Evolutionary conservation across 192 early-diverging fungal genomes (phyloP), one percentile per base, ranked within the genome.

Genomic region (Glomus cerebriforme): DNA sequence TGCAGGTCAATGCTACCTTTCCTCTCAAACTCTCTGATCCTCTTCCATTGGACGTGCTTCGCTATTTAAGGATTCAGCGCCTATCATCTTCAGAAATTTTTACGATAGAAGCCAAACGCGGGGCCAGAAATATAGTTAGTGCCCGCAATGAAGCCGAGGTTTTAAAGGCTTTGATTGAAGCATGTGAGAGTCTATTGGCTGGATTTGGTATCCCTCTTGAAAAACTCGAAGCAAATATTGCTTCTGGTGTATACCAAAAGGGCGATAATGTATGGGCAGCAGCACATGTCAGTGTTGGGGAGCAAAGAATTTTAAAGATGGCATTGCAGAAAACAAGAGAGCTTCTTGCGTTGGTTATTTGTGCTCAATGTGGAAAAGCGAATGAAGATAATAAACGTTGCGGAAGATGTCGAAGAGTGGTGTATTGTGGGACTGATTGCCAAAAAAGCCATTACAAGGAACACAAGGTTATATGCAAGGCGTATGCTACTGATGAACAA

Each of bases 31-130:
- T 73, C 9, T n/a, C 27, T 37, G 79, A 85, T 19, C 85, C 85
- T 13, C 59, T 86, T 35, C 85, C 85, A 29, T 31, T 26, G 3
- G n/a, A 26, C 19, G 71, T 86, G 2, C 79, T 86, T 13, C 85
- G 73, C 31, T 86, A 86, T 62, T 59, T 86, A 26, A 24, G 85
- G 19, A 86, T 86, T 47, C 85, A 86, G 54, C 45, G 85, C 5
- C 70, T 76, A 13, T 19, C 37, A 17, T 59, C 49, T 81, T 64
- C 66, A 43, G 80, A 86, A 75, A 59, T 75, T 68, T 17, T 72
- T 39, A 67, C 35, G 10, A 5, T 54, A n/a, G 32, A 78, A 9
- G 72, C n/a, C 4, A 45, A 22, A 12, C 59, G 29, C 34, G 37
- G 32, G 6, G 72, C 73, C 13, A 75, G 59, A 45, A 22, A 35